Evolutionary conservation across 1,139 yeast species (phyloP), one percentile per base, ranked within the genome.

Genomic region (Cylindricascospora bacillispora): DNA sequence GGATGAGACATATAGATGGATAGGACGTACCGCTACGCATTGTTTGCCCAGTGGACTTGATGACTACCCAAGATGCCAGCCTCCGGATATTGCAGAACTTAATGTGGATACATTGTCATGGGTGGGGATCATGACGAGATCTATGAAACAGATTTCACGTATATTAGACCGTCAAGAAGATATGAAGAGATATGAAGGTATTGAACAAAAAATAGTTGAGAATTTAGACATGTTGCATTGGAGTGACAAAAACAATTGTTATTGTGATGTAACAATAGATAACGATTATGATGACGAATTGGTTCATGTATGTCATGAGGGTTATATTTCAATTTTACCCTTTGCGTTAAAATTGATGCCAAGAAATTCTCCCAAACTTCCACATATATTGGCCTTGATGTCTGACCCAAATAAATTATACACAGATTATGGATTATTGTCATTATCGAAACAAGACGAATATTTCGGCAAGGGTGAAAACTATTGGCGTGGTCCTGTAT

Each of bases 401-500:
- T 50, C 70, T 2, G 77, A 85, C 45, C 81, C 86, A 1, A 70
- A 73, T 9, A 73, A 76, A 44, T 56, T 92, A 33, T 86, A 93
- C 82, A 61, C 86, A 2, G 67, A 67, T 1, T 83, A 54, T 44
- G 99, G 98, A 10, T 62, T 92, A 27, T 65, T 95, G 41, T 80
- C 94, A 1, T 61, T 89, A 23, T 81, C 95, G 1, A 74, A 72
- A 44, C 49, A 66, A 6, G 89, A 81, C 45, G 60, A 60, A 18
- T 59, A 52, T 36, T 89, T 78, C 54, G 80, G 79, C 36, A 70
- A 76, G 1, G 89, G 68, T 6, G 98, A 92, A 46, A 77, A 89
- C 54, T 89, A 89, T 59, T 89, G 99, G 99, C 68, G 94, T 37
- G 92, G 95, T 0, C 86, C 94, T 13, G 66, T 89, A 25, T 92